A percentile compares a stretch with the other conserved stretches of the same genome.
Evolutionary conservation across 805 yeast species (phyloP).

Genomic region (Candida broadrunensis): DNA sequence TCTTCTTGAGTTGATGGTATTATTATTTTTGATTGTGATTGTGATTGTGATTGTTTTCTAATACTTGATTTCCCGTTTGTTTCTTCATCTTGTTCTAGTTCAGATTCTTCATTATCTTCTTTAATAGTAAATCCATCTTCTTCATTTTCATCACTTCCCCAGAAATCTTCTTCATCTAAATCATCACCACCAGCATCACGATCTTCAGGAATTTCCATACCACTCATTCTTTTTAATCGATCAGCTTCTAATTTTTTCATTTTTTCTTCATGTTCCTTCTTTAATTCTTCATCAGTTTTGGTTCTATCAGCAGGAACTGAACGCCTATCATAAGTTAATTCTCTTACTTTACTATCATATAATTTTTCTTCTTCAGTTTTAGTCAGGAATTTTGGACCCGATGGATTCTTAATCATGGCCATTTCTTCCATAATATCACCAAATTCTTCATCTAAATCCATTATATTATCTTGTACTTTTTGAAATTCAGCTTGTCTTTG

Average conservation of each 20-base stretch:
- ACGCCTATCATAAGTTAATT: conserved; percentile 65
- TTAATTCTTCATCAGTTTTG: conserved; percentile 70
- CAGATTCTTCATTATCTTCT: conserved; percentile 28
- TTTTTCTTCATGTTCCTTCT: conserved; percentile 57
- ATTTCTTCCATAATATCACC: conserved; percentile 65
- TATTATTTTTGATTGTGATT: conserved; percentile 4
- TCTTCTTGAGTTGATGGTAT: conserved; percentile 32
- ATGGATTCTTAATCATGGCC: conserved; percentile 15
- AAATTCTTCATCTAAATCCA: conserved; percentile 70
- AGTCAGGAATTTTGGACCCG: conserved; percentile 19
- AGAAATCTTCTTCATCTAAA: conserved; percentile 68
- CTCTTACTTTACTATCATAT: conserved; percentile 66
- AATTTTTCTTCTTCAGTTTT: conserved; percentile 43
- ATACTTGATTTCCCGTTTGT: conserved; percentile 6
- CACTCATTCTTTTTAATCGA: conserved; percentile 72
- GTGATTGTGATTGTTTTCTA: conserved; percentile 3
- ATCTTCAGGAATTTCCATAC: conserved; percentile 44
- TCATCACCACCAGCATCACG: conserved; percentile 65
- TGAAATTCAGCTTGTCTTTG: conserved; percentile 70
- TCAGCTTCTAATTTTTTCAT: conserved; percentile 63
- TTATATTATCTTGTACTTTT: conserved; percentile 55
- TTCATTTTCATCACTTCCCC: conserved; percentile 44
- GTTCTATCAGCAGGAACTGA: conserved; percentile 82
- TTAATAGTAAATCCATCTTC: conserved; percentile 41
- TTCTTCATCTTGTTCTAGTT: conserved; percentile 24